Conservation (phyloP, 768 basidiomycete genomes). For the Paxillus rubicundulus region DNA sequence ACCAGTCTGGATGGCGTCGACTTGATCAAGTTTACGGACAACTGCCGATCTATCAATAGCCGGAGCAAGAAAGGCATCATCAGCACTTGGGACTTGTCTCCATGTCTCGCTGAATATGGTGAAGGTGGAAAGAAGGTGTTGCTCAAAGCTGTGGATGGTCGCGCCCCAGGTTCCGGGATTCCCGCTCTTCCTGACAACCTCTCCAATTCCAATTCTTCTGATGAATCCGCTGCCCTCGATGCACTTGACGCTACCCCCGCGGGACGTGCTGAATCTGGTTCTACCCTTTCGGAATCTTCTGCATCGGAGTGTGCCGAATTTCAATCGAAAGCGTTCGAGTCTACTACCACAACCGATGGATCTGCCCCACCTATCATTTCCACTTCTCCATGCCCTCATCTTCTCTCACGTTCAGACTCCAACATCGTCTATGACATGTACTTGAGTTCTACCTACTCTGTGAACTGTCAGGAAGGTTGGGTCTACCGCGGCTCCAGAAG, state of each 20-base stretch:
- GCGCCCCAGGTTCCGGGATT: too few species aligned
- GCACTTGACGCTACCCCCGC: background rate
- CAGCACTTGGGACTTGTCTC: conserved; percentile 14
- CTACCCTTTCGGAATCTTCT: background rate
- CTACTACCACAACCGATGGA: background rate
- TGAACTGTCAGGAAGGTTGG: conserved; percentile 15
- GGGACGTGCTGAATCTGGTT: background rate
- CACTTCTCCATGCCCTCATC: conserved; percentile 8
- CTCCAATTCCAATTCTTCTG: background rate
- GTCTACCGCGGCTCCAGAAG: conserved; percentile 11
- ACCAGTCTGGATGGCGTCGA: conserved; percentile 3
- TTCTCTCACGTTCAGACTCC: conserved; percentile 12
- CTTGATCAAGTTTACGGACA: conserved; percentile 12
- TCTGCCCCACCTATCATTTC: background rate
- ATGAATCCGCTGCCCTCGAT: background rate
- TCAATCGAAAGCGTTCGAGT: background rate
- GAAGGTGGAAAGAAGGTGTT: background rate
- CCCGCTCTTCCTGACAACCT: background rate
- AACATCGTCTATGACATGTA: conserved; percentile 11
- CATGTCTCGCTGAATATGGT: conserved; percentile 9
- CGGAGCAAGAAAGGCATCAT: conserved; percentile 13
- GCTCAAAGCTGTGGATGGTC: background rate
- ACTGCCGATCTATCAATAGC: conserved; percentile 6
- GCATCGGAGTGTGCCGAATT: background rate
- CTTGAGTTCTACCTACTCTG: conserved; percentile 12